Evolutionary conservation across 1,284 basidiomycete genomes (phyloP).

Genomic region (Malassezia brasiliensis): DNA sequence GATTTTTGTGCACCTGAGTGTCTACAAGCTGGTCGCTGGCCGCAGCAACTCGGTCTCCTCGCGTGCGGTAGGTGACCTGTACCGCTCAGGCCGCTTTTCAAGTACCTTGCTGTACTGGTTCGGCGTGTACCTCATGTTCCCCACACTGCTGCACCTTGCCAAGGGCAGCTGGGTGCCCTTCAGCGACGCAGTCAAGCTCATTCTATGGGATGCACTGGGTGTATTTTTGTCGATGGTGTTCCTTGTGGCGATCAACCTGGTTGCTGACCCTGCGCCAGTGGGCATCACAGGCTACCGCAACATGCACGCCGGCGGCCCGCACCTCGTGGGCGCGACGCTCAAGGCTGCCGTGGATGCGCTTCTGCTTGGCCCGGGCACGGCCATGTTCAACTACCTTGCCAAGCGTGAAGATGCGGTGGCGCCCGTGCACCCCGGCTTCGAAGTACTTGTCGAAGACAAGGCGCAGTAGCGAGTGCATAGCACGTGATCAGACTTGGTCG

Average conservation of each 20-base stretch:
- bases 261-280: constrained; percentile 8
- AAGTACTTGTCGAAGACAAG: background rate
- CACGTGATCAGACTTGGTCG: constrained; percentile 6
- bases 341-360: background rate
- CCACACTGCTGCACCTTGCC: background rate
- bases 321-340: background rate
- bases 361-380: constrained; percentile 14
- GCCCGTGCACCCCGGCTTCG: background rate
- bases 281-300: background rate
- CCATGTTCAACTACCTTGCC: constrained; percentile 12
- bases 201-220: constrained; percentile 11
- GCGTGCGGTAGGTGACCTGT: constrained; percentile 2
- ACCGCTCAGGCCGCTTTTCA: background rate
- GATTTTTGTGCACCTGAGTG: background rate
- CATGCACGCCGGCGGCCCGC: background rate
- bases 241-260: constrained; percentile 5
- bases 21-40: background rate
- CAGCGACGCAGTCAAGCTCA: constrained; percentile 12
- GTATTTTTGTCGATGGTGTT: constrained; percentile 3
- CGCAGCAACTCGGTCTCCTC: constrained; percentile 1
- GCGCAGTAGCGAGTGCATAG: background rate
- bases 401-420: constrained; percentile 15
- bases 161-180: background rate
- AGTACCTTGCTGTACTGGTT: constrained; percentile 9
- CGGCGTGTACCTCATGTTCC: background rate